A percentile compares a stretch with the other conserved stretches of the same genome.
phyloP scores from a whole-genome alignment of 805 yeast species.

The Suhomyces canberraensis region DNA sequence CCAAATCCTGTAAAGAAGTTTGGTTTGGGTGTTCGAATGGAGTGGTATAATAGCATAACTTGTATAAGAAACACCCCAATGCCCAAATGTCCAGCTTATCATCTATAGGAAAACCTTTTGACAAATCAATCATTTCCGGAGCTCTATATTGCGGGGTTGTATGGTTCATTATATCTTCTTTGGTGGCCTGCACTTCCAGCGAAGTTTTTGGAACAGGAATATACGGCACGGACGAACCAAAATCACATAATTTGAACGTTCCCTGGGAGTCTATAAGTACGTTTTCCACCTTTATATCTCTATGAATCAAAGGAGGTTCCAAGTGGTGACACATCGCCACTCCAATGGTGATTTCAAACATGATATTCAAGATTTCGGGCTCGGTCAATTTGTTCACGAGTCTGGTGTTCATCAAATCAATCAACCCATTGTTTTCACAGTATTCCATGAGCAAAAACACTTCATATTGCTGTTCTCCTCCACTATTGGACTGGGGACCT shows the following conservation, averaged over 20 bases:
- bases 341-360: conserved; percentile 69
- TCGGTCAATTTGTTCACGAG: conserved; percentile 65
- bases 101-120: conserved; percentile 66
- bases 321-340: conserved; percentile 77
- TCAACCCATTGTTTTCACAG: conserved; percentile 70
- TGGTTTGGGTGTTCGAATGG: conserved; percentile 65
- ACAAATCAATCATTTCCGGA: conserved; percentile 80
- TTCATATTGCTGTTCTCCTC: conserved; percentile 56
- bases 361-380: conserved; percentile 61
- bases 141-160: conserved; percentile 84
- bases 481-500: not conserved
- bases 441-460: conserved; percentile 79
- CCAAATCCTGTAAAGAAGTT: conserved; percentile 39
- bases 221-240: conserved; percentile 73
- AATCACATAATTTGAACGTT: conserved; percentile 71
- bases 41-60: conserved; percentile 76
- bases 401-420: conserved; percentile 76
- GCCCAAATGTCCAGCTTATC: conserved; percentile 90
- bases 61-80: conserved; percentile 71
- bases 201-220: conserved; percentile 59
- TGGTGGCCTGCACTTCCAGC: conserved; percentile 57
- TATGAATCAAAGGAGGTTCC: conserved; percentile 66
- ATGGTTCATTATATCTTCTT: conserved; percentile 69
- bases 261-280: conserved; percentile 60
- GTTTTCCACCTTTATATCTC: conserved; percentile 82